Evolutionary conservation across 352 stramenopile genomes (phyloP).

Genomic region (Hyaloperonospora brassicae): DNA sequence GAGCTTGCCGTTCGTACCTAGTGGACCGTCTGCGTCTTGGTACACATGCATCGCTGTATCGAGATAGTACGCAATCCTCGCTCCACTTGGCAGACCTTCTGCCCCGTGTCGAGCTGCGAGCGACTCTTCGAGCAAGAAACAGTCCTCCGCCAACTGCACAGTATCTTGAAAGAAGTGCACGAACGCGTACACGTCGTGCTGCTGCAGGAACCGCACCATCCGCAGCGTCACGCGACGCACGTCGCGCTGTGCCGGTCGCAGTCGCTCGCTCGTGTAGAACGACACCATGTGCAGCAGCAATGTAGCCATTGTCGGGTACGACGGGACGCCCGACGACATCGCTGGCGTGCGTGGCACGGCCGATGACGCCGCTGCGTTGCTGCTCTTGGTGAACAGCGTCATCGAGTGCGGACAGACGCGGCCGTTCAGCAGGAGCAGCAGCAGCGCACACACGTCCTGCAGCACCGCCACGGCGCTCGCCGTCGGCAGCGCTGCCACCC

Average conservation of each 20-base stretch:
- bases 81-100: constrained; percentile 14
- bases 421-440: constrained; percentile 38
- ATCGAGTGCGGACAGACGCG: constrained; percentile 50
- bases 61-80: constrained; percentile 39
- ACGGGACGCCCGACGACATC: constrained; percentile 22
- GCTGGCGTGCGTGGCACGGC: neutral
- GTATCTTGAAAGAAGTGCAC: constrained; percentile 60
- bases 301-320: constrained; percentile 42
- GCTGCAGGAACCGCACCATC: constrained; percentile 48
- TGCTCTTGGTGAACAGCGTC: constrained; percentile 45
- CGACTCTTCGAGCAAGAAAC: constrained; percentile 44
- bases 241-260: constrained; percentile 33
- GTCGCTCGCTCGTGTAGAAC: constrained; percentile 44
- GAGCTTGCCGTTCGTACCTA: constrained; percentile 27
- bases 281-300: constrained; percentile 73
- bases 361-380: neutral
- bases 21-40: constrained; percentile 44
- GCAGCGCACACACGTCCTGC: constrained; percentile 47
- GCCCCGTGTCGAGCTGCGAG: constrained; percentile 26
- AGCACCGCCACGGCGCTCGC: constrained; percentile 32
- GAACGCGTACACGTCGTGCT: constrained; percentile 47
- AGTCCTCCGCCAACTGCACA: constrained; percentile 45
- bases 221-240: constrained; percentile 42
- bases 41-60: constrained; percentile 59
- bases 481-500: constrained; percentile 31